phyloP scores from a whole-genome alignment of 495 filamentous ascomycete genomes.

The Articulospora tetracladia region DNA sequence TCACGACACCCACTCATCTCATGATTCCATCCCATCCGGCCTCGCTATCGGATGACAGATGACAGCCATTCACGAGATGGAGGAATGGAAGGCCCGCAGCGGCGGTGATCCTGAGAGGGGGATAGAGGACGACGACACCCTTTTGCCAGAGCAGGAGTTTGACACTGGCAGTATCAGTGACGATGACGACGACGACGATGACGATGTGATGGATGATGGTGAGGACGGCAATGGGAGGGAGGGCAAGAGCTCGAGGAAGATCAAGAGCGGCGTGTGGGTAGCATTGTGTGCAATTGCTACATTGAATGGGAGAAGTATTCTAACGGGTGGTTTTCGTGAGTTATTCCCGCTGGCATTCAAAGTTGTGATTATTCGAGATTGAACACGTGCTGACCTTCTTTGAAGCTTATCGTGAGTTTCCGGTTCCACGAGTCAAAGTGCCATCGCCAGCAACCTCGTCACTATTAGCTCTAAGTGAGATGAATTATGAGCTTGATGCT shows the following conservation, averaged over 20 bases:
- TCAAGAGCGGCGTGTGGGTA: conserved; percentile 9
- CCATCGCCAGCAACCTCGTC: too few relatives aligned
- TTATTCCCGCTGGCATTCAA: background rate
- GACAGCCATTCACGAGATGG: background rate
- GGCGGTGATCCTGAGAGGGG: background rate
- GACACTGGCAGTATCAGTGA: background rate
- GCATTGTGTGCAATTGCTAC: conserved; percentile 8
- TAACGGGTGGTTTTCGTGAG: conserved; percentile 22
- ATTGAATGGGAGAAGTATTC: conserved; percentile 14
- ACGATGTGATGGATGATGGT: background rate
- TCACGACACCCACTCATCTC: background rate
- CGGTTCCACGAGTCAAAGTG: background rate
- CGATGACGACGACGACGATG: background rate
- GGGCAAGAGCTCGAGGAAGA: background rate
- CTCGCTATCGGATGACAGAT: background rate
- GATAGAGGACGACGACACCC: conserved; percentile 4
- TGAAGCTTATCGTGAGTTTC: conserved; percentile 19
- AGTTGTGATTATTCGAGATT: background rate
- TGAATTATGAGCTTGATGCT: background rate
- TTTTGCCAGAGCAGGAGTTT: conserved; percentile 8
- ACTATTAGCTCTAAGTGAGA: background rate
- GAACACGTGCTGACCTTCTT: background rate
- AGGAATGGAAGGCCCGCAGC: background rate
- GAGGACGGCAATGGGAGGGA: background rate
- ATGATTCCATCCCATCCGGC: background rate